Conservation (phyloP, 2,329 filamentous ascomycete genomes). For the Ploettnerulaceae sp. region DNA sequence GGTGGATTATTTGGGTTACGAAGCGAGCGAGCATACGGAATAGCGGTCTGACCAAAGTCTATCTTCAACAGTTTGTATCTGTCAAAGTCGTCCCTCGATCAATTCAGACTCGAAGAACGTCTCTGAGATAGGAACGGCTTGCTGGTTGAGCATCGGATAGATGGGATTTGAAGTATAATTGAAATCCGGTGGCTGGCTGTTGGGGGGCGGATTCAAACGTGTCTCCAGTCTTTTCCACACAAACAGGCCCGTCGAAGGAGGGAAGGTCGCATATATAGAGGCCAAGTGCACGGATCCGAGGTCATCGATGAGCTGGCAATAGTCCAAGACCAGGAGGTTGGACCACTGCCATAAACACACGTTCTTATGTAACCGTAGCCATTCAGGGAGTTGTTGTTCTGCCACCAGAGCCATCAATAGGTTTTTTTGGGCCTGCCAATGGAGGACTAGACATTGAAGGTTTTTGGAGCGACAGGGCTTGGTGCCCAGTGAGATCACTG, state of each 20-base stretch:
- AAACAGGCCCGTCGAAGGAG: slow-evolving; percentile 8
- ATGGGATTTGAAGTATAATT: too few relatives aligned
- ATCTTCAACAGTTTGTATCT: too few relatives aligned
- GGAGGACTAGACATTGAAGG: slow-evolving; percentile 11
- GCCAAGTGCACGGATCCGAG: slow-evolving; percentile 23
- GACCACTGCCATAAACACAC: slow-evolving; percentile 25
- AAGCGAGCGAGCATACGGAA: too few relatives aligned
- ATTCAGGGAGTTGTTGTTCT: slow-evolving; percentile 6
- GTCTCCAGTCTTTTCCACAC: slow-evolving; percentile 3
- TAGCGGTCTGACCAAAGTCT: too few relatives aligned
- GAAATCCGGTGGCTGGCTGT: slow-evolving; percentile 1
- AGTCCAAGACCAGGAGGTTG: slow-evolving; percentile 24
- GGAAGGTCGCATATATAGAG: slow-evolving; percentile 32
- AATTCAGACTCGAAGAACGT: too few relatives aligned
- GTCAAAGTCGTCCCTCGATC: too few relatives aligned
- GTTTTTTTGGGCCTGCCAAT: slow-evolving; percentile 15
- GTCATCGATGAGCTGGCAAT: slow-evolving; percentile 30
- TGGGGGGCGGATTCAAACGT: not conserved
- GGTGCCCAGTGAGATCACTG: slow-evolving; percentile 22
- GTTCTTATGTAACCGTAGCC: slow-evolving; percentile 23
- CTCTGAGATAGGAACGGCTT: too few relatives aligned
- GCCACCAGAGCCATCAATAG: slow-evolving; percentile 10
- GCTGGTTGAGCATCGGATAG: too few relatives aligned
- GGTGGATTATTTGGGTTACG: too few relatives aligned
- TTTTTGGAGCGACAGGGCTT: slow-evolving; percentile 16